These are phyloP conservation scores for Thuidium tamariscinum DNA, from an alignment of 225 moss, liverwort and hornwort species.

Conservation along the genomic window DNA sequence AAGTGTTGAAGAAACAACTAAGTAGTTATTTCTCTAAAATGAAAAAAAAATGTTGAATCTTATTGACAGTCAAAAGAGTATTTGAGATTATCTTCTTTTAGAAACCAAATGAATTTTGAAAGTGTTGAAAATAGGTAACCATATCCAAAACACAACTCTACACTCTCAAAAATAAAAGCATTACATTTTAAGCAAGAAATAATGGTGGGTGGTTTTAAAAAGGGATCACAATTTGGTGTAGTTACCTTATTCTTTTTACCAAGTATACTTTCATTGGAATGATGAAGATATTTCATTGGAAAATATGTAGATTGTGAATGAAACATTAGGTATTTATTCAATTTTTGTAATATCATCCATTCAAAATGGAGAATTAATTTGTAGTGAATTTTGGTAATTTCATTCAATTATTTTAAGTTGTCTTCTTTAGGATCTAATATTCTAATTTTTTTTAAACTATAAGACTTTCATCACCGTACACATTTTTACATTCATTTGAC, in stretches of 20 bases:
- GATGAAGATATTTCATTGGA: background rate
- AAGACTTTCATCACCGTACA: too few species aligned
- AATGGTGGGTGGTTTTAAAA: background rate
- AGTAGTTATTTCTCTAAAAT: background rate
- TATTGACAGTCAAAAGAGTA: rapidly evolving
- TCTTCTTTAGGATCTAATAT: rapidly evolving
- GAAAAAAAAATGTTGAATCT: rapidly evolving
- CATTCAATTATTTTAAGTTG: background rate
- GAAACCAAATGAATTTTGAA: background rate
- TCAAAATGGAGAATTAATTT: background rate
- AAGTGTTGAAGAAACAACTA: background rate
- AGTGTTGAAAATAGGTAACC: background rate
- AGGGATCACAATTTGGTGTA: background rate
- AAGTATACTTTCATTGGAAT: rapidly evolving
- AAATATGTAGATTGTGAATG: background rate
- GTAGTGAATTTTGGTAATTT: background rate
- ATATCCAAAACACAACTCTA: rapidly evolving
- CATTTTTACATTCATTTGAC: too few species aligned
- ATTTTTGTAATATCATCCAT: background rate
- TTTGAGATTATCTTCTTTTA: background rate
- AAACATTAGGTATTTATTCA: background rate
- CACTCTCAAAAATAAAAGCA: rapidly evolving
- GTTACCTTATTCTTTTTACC: background rate
- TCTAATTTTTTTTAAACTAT: too few species aligned
- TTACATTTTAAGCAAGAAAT: background rate